These are phyloP conservation scores for Lagerstroemia speciosa DNA, from an alignment of 345 rosid genomes.

Conservation along the genomic window DNA sequence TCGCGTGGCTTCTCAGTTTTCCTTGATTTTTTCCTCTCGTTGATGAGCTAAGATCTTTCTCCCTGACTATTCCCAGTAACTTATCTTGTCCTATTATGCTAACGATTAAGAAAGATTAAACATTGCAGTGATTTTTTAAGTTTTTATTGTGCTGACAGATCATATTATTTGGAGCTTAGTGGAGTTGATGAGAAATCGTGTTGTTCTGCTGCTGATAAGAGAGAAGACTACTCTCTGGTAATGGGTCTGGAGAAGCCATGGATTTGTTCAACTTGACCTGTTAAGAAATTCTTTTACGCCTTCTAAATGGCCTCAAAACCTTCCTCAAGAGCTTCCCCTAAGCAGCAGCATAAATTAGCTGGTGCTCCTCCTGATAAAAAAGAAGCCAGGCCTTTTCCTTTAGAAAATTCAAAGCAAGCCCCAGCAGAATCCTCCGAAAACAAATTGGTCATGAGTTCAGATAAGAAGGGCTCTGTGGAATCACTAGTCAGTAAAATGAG, in stretches of 20 bases:
- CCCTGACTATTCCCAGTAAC: background rate
- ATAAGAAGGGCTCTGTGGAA: slow-evolving; percentile 33
- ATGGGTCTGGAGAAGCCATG: slow-evolving; percentile 12
- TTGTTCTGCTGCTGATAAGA: slow-evolving; percentile 1
- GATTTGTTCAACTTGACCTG: slow-evolving; percentile 25
- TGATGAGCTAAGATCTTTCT: too few species aligned
- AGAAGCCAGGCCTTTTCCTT: slow-evolving; percentile 24
- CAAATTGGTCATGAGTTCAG: slow-evolving; percentile 28
- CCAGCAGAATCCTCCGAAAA: slow-evolving; percentile 28
- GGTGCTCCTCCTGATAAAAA: slow-evolving; percentile 30
- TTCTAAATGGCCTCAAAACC: slow-evolving; percentile 44
- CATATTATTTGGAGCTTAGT: background rate
- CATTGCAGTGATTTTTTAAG: background rate
- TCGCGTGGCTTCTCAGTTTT: too few species aligned
- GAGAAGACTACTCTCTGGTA: background rate
- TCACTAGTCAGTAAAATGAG: slow-evolving; percentile 32
- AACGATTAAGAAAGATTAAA: background rate
- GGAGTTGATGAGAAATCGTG: slow-evolving; percentile 13
- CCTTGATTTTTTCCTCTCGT: too few species aligned
- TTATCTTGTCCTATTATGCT: background rate
- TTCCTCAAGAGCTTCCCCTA: slow-evolving; percentile 28
- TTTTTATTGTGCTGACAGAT: background rate
- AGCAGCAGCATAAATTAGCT: slow-evolving; percentile 26
- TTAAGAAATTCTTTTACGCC: slow-evolving; percentile 4
- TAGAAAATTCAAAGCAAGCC: slow-evolving; percentile 28